These are phyloP conservation scores for Xylaria scruposa DNA, from an alignment of 495 filamentous ascomycete species.

Conservation along the genomic window DNA sequence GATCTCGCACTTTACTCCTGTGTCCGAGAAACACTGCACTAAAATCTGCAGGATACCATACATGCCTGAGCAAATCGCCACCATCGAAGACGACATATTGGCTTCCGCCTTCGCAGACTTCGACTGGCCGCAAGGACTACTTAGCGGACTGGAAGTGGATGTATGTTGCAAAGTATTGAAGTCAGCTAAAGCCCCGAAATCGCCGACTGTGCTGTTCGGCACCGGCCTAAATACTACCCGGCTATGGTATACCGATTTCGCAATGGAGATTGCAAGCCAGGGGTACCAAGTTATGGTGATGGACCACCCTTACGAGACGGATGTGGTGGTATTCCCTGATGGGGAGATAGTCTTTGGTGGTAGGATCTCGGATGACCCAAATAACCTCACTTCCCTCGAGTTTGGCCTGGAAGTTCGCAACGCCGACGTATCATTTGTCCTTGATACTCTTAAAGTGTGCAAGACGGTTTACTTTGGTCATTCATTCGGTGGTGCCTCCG, in stretches of 20 bases:
- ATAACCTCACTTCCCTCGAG: slow-evolving; percentile 11
- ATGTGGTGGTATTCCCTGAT: slow-evolving; percentile 21
- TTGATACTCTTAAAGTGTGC: slow-evolving; percentile 14
- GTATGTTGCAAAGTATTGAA: slow-evolving; percentile 17
- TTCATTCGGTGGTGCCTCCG: slow-evolving; percentile 16
- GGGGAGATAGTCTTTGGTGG: slow-evolving; percentile 25
- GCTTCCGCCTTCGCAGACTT: slow-evolving; percentile 9
- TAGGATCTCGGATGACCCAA: not conserved
- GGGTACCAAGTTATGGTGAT: slow-evolving; percentile 21
- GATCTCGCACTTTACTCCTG: slow-evolving; percentile 20
- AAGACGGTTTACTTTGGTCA: slow-evolving; percentile 22
- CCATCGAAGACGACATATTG: slow-evolving; percentile 21
- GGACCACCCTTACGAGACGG: slow-evolving; percentile 22
- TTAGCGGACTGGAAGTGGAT: slow-evolving; percentile 11
- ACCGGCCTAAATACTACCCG: slow-evolving; percentile 21
- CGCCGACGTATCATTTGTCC: slow-evolving; percentile 21
- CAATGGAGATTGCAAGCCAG: slow-evolving; percentile 12
- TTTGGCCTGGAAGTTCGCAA: slow-evolving; percentile 19
- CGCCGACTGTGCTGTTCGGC: slow-evolving; percentile 16
- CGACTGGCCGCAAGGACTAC: slow-evolving; percentile 18
- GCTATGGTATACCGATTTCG: slow-evolving; percentile 18
- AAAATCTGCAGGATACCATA: slow-evolving; percentile 14
- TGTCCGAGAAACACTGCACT: slow-evolving; percentile 6
- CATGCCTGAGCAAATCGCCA: slow-evolving; percentile 11
- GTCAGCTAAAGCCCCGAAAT: not conserved